Evolutionary conservation across 2,329 filamentous ascomycete genomes (phyloP).

Genomic region (Aspergillus hortae): DNA sequence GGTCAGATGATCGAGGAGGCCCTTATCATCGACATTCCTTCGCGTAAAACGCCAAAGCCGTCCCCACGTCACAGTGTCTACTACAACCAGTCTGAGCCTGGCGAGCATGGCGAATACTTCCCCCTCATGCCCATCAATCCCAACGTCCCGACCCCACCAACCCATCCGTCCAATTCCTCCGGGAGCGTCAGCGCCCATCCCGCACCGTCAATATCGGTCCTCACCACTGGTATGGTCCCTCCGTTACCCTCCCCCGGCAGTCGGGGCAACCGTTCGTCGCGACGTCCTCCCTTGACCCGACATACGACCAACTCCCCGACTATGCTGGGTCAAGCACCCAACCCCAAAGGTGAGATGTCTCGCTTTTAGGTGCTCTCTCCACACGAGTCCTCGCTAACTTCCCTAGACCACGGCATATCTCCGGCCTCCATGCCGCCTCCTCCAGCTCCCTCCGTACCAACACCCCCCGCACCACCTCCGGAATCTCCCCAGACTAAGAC

Average conservation of each 20-base stretch:
- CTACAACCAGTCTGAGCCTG: slow-evolving; percentile 57
- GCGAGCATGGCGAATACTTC: slow-evolving; percentile 78
- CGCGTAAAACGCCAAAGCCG: slow-evolving; percentile 70
- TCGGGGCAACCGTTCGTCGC: slow-evolving; percentile 53
- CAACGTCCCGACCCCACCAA: slow-evolving; percentile 38
- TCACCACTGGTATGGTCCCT: slow-evolving; percentile 76
- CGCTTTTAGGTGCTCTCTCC: slow-evolving; percentile 15
- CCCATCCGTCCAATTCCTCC: slow-evolving; percentile 39
- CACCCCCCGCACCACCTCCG: slow-evolving; percentile 31
- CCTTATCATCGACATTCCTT: slow-evolving; percentile 81
- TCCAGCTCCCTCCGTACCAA: slow-evolving; percentile 29
- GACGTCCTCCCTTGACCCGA: slow-evolving; percentile 58
- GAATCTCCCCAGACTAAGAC: slow-evolving; percentile 35
- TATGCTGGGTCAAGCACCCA: slow-evolving; percentile 51
- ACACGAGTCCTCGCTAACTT: not conserved
- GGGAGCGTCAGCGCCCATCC: slow-evolving; percentile 40
- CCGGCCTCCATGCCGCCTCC: slow-evolving; percentile 25
- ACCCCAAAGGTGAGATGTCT: slow-evolving; percentile 39
- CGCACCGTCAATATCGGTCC: slow-evolving; percentile 70
- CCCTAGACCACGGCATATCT: slow-evolving; percentile 21
- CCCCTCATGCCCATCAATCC: slow-evolving; percentile 60
- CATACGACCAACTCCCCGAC: slow-evolving; percentile 82
- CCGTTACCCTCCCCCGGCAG: slow-evolving; percentile 79
- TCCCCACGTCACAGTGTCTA: slow-evolving; percentile 61
- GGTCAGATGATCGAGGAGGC: slow-evolving; percentile 88